Base-by-base conservation (phyloP, 2,329 filamentous ascomycete genomes). In the Diatrype stigma region DNA sequence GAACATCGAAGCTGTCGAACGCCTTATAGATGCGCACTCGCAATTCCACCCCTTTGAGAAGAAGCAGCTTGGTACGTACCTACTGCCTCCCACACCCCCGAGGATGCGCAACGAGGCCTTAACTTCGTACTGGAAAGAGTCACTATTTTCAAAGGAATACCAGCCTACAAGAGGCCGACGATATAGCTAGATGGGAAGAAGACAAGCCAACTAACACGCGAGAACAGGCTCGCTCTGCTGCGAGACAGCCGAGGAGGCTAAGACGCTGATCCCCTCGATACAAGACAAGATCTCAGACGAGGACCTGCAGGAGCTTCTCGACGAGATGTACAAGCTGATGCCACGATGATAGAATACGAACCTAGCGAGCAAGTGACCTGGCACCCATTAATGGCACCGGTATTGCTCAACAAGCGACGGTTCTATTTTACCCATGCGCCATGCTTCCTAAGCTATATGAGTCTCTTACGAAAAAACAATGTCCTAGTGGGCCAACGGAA, bases 1-100 rank as follows among this genome's bases (percentile, higher is more conserved):
- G 70, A 94, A 94, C 60, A 89, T 96, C 65, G 89, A 96, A 73
- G 89, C 90, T n/a, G 90, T 97, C 30, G 91, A 96, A 72, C 84
- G 90, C 53, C 76, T 96, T 61, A 80, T 96, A 56, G 88, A 88
- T 59, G 82, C 86, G 52, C 87, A 90, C 66, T 83, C 84, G 57
- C 84, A 90, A 67, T 76, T 99, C 61, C 89, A 90, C 64, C 89
- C 91, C 69, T 97, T 97, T 68, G 94, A 99, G 79, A 84, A 90
- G 63, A 92, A 90, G 42, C 90, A 96, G 73, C 78, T 97, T 56
- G 93, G 91, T 92, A 76, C 53, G 78, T 71, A n/a, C n/a, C n/a
- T n/a, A n/a, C n/a, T n/a, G n/a, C n/a, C n/a, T n/a, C n/a, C n/a
- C n/a, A n/a, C n/a, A n/a, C n/a, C n/a, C n/a, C n/a, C n/a, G n/a